phyloP scores from a whole-genome alignment of 257 asterid genomes.

The Rhazya stricta region DNA sequence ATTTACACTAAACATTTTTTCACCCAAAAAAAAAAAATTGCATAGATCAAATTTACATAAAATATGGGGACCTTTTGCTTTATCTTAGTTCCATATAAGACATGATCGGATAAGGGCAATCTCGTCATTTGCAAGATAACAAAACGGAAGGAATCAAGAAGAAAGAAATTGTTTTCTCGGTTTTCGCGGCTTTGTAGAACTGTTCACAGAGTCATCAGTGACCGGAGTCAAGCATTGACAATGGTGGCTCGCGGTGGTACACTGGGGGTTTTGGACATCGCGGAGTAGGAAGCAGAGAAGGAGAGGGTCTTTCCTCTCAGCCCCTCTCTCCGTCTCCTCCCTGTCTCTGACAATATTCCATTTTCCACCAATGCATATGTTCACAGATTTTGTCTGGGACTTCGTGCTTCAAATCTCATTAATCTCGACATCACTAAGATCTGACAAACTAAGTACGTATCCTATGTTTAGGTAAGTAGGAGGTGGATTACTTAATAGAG shows the following conservation, averaged over 20 bases:
- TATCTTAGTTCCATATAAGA: too few species aligned
- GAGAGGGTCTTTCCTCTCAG: background rate
- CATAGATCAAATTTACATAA: too few species aligned
- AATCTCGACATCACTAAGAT: background rate
- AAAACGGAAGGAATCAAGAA: background rate
- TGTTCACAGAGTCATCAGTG: background rate
- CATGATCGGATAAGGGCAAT: background rate
- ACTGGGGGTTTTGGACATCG: background rate
- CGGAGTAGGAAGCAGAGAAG: background rate
- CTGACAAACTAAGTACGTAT: slow-evolving; percentile 2
- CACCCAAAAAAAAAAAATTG: too few species aligned
- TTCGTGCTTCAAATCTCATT: slow-evolving; percentile 6
- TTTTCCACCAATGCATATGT: slow-evolving; percentile 3
- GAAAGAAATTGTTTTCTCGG: background rate
- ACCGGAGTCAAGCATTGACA: background rate
- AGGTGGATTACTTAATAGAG: background rate
- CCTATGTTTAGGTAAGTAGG: background rate
- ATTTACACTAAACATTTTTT: too few species aligned
- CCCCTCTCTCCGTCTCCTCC: background rate
- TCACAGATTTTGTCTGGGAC: background rate
- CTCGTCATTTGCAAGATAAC: background rate
- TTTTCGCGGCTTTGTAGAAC: slow-evolving; percentile 11
- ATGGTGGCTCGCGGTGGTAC: background rate
- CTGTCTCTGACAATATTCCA: slow-evolving; percentile 3
- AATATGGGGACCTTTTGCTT: too few species aligned